A percentile compares a stretch with the other conserved stretches of the same genome.
Evolutionary conservation across 2,329 filamentous ascomycete genomes (phyloP).

Genomic region (Neofusicoccum kwambonambiense): DNA sequence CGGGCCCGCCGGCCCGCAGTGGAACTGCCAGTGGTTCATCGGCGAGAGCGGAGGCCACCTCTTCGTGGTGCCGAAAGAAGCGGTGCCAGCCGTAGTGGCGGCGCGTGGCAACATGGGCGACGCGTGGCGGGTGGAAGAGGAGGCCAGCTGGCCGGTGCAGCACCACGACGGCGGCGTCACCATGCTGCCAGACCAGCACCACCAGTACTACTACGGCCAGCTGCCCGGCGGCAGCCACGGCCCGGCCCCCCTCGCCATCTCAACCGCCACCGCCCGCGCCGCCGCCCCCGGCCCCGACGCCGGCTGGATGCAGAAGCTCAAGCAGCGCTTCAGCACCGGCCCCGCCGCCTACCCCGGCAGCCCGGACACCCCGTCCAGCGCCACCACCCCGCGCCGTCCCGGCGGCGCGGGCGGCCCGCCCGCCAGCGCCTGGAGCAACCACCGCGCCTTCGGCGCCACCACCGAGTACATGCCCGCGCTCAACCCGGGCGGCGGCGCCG

Average conservation of each 20-base stretch:
- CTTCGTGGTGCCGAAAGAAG: slow-evolving; percentile 12
- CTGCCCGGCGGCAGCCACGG: background rate
- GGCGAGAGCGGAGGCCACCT: slow-evolving; percentile 15
- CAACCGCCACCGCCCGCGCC: background rate
- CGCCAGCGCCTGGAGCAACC: background rate
- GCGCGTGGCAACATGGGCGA: background rate
- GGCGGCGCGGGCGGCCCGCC: background rate
- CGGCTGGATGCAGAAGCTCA: background rate
- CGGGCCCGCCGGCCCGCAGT: slow-evolving; percentile 3
- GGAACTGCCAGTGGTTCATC: slow-evolving; percentile 11
- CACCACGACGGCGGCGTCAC: background rate
- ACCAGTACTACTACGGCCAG: slow-evolving; percentile 2
- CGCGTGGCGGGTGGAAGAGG: slow-evolving; percentile 10
- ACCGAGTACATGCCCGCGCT: background rate
- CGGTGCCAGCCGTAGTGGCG: background rate
- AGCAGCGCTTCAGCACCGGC: background rate
- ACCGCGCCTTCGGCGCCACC: background rate
- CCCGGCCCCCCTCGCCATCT: background rate
- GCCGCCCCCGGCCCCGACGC: background rate
- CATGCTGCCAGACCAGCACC: background rate
- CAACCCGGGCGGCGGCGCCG: background rate
- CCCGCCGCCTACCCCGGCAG: background rate
- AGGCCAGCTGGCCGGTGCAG: background rate
- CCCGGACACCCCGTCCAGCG: background rate
- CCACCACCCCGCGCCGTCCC: background rate